Base-by-base conservation (phyloP, 2,329 filamentous ascomycete species). In the Exophiala dermatitidis region DNA sequence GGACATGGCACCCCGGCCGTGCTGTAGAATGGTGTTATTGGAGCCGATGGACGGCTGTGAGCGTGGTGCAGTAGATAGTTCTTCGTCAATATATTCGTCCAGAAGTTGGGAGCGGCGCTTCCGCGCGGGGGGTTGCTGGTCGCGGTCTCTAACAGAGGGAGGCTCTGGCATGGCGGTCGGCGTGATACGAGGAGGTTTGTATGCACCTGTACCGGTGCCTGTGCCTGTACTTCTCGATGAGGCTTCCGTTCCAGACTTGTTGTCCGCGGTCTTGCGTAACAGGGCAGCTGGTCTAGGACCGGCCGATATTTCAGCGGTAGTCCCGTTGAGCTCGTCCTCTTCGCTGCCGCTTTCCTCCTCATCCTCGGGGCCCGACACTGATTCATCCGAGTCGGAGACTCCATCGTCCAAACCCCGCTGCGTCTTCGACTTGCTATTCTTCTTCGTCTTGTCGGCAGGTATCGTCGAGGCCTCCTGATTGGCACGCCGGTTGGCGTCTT, bases 41-140 rank as follows among this genome's bases (percentile, higher is more conserved):
- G 87, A 93, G 56, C 93, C 94, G 63, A 98, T 94, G 62, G 86
- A 94, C 50, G 91, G 90, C 68, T 94, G 81, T 1, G 90, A 88
- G 53, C 88, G 71, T 1, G 93, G 93, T 1, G 88, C 88, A 4
- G 79, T 72, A 0, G 89, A 90, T 54, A 97, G 77, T 69, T 98
- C 93, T 12, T 86, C 83, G 46, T 80, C 82, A 59, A 98, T 82
- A 65, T 94, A 98, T 66, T 97, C 91, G 66, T 97, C 90, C 66
- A 98, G 83, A 0, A 90, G 89, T 44, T 84, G 83, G 0, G 90
- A 95, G 66, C 87, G 88, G 57, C 80, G 77, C 2, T 82, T 80
- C 40, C 80, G 80, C 19, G 47, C 52, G 2, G 55, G 1, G 19
- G 19, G 19, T 19, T 19, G 50, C 57, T 84, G 81, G 53, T 82